phyloP scores from a whole-genome alignment of 73 alveolate species.

The Paramecium pentaurelia region DNA sequence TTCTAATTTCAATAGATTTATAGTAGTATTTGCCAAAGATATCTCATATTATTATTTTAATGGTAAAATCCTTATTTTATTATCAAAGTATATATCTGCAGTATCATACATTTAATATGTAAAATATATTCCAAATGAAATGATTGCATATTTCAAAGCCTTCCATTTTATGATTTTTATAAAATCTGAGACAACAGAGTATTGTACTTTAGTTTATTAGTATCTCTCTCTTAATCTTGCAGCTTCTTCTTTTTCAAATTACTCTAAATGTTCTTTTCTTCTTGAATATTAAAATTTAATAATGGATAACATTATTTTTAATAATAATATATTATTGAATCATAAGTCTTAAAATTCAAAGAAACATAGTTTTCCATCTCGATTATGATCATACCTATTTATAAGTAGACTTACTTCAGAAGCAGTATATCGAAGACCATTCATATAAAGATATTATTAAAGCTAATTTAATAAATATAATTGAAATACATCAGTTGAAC shows the following conservation, averaged over 20 bases:
- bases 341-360: not conserved
- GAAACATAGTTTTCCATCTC: not conserved
- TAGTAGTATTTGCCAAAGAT: not conserved
- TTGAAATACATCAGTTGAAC: not conserved
- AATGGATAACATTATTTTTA: not conserved
- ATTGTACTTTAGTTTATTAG: not conserved
- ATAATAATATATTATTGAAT: not conserved
- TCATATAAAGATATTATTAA: not conserved
- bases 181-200: not conserved
- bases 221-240: not conserved
- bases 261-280: not conserved
- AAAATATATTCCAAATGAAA: not conserved
- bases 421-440: not conserved
- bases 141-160: not conserved
- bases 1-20: not conserved
- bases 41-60: not conserved
- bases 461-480: not conserved
- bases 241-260: conserved; percentile 2
- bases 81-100: not conserved
- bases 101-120: not conserved
- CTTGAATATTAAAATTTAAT: conserved; percentile 9
- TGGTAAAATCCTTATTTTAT: not conserved
- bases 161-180: not conserved
- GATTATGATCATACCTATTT: not conserved
- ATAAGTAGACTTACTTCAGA: not conserved